Evolutionary conservation across 768 basidiomycete genomes (phyloP), one percentile per base, ranked within the genome.

Genomic region (Lyophyllum decastes): DNA sequence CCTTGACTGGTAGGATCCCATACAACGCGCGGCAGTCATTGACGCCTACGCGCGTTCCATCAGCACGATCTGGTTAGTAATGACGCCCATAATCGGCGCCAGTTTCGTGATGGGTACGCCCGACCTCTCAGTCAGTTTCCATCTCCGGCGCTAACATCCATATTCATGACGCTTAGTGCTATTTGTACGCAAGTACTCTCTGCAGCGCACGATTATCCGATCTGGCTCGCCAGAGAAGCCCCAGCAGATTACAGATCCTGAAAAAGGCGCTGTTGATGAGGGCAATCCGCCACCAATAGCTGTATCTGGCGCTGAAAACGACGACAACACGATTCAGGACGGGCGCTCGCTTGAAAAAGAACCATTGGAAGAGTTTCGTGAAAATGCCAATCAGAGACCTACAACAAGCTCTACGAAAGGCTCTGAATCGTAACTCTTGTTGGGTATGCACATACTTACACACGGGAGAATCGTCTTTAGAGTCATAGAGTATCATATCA

Each of bases 21-120:
- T 65, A 11, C 66, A 77, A 26, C 85, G 84, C 12, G 63, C 73
- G 24, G 74, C 74, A 41, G 73, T 88, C 9, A 78, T 85, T 30
- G 76, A 88, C 55, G 87, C 87, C 0, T 90, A 84, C 70, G 78
- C 87, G 14, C 74, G 76, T 27, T 83, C 88, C 2, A 84, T 91
- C 38, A 78, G 79, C 60, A 73, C 66, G 46, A 84, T 91, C 22
- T 91, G 89, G 88, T 60, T 88, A 21, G 84, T 86, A 9, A 78
- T 77, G 68, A 85, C 85, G 10, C 86, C 84, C 0, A 72, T 90
- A 25, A 51, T 82, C 7, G 85, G 82, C 12, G 73, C 76, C 41
- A 76, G 79, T 25, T 78, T 89, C 62, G 61, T 88, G 26, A 73
- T 82, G 72, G 72, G 81, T 82, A 57, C 64, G 78, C 64, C 8